Evolutionary conservation across 805 yeast genomes (phyloP), one percentile per base, ranked within the genome.

Genomic region (Brettanomyces bruxellensis): DNA sequence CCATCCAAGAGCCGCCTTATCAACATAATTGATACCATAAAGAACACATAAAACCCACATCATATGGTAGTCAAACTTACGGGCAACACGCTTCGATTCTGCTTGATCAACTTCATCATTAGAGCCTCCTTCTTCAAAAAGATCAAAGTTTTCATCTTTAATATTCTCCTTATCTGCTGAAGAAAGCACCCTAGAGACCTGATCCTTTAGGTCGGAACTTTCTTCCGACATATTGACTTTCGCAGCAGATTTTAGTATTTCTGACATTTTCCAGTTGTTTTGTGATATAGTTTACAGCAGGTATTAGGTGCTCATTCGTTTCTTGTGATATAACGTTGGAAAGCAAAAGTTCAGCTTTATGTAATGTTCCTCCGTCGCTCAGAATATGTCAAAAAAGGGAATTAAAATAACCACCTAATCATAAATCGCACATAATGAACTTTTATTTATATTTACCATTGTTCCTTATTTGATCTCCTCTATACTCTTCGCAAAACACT

Each of bases 11-110:
- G 64, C 54, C 35, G 61, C 61, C 45, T 60, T 60, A 50, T 60
- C 63, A 22, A 58, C 64, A 44, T 60, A 58, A 47, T 60, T 60
- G 37, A 58, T 50, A 47, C 62, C 62, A 45, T 60, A 61, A 23
- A 60, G 49, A n/a, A 53, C 32, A 43, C 59, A 58, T 22, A 61
- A 47, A 11, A 61, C 46, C 38, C 60, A 64, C 51, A 68, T 50
- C 51, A 67, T 51, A 44, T 65, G 55, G 50, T 40, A 47, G 51
- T 68, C 70, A 24, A 67, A 46, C 49, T 62, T 66, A 36, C 64
- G 49, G 37, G 63, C 54, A 41, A 68, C 54, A 22, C 53, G 47
- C 28, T 49, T 50, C 25, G 61, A 51, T 50, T 68, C 71, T 38
- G 57, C 68, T 4, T 55, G 53, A 24, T 61, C 51, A 24, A 66